Evolutionary conservation across 768 basidiomycete species (phyloP), one percentile per base, ranked within the genome.

Genomic region (Trametes gibbosa): DNA sequence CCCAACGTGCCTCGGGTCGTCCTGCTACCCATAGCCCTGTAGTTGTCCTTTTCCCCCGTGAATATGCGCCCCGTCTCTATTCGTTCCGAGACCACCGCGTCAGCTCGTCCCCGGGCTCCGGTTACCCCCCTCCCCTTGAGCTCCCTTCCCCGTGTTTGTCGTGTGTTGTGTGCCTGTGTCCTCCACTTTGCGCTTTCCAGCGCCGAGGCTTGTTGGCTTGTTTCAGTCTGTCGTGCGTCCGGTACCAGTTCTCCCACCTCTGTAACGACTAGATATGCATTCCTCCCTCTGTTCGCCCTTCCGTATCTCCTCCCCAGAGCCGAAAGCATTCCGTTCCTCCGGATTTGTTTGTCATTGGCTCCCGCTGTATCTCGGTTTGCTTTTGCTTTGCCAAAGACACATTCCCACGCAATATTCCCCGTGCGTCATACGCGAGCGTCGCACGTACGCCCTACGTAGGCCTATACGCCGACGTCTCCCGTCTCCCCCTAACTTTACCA

Each of bases 211-310:
- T 52, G 19, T 35, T 34, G n/a, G 29, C 37, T 50, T 40, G 51
- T 35, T 53, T 21, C 40, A 19, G 25, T 25, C 47, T 23, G 49
- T 58, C 43, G 43, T 43, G 42, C 50, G 51, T 56, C 53, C 35
- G 23, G 51, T 66, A 40, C 51, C 56, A 32, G 29, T 32, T 32
- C 29, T 32, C 5, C 29, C 57, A 61, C 47, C 65, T 56, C 63
- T 84, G 85, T 86, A 87, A 86, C 80, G 82, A 85, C 81, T 86
- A 87, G 84, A 87, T 79, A 86, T 84, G 81, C 82, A 73, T 73
- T 71, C 73, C 69, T 54, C 51, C 39, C 54, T 29, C 64, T 32
- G 29, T 32, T 32, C 29, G 29, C 29, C 10, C 5, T 32, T 32
- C 29, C 29, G 29, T 32, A 10, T 32, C 29, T 5, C 4, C 29